Conservation (phyloP, 2,329 filamentous ascomycete genomes). For the Penicillium sp. region DNA sequence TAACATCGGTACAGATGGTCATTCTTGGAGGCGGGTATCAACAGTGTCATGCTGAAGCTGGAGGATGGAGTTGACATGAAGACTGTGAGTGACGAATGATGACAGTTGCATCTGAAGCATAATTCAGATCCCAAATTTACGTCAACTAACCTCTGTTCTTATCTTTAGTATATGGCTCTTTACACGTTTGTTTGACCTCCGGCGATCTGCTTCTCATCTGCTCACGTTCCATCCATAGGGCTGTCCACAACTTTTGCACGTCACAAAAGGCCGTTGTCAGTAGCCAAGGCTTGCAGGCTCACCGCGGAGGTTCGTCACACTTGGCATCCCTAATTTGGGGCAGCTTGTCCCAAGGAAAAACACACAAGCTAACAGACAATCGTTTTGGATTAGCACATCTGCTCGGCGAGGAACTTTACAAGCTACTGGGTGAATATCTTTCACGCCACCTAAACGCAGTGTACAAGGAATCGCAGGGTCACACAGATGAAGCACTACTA, state of each 20-base stretch:
- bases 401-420: conserved; percentile 91
- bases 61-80: conserved; percentile 91
- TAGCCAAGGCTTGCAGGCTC: conserved; percentile 48
- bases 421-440: conserved; percentile 82
- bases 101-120: not conserved
- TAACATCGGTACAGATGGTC: conserved; percentile 61
- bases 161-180: conserved; percentile 77
- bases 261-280: conserved; percentile 86
- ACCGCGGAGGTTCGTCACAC: conserved; percentile 62
- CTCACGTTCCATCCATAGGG: conserved; percentile 45
- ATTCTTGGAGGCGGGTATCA: conserved; percentile 81
- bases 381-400: conserved; percentile 63
- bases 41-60: conserved; percentile 87
- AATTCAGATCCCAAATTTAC: not conserved
- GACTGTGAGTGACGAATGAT: conserved; percentile 50
- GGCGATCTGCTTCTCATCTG: conserved; percentile 22
- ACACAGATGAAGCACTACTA: conserved; percentile 84
- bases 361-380: not conserved
- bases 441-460: conserved; percentile 68
- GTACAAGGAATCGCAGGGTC: conserved; percentile 65
- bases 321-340: not conserved
- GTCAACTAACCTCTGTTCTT: conserved; percentile 14
- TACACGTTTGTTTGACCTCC: conserved; percentile 61
- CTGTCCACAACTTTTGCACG: conserved; percentile 98
- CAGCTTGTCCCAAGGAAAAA: not conserved